Evolutionary conservation across 2,329 filamentous ascomycete species (phyloP).

Genomic region (Capronia epimyces): DNA sequence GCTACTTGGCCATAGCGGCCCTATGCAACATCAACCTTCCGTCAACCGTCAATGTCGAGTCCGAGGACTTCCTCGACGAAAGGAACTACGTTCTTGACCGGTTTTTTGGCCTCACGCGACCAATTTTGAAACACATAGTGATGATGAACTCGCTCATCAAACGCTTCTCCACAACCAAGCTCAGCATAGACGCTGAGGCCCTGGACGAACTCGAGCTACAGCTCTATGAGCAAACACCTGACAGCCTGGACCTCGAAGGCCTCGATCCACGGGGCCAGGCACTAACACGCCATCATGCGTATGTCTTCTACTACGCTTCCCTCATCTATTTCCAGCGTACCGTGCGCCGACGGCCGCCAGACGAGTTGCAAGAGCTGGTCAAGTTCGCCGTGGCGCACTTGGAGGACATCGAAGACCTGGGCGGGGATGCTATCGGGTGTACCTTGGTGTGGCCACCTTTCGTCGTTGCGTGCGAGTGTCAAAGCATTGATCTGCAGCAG

Average conservation of each 20-base stretch:
- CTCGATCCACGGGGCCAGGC: constrained; percentile 28
- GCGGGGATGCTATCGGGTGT: constrained; percentile 32
- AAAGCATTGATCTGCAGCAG: constrained; percentile 28
- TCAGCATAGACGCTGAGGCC: constrained; percentile 12
- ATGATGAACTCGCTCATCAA: constrained; percentile 31
- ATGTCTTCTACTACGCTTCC: constrained; percentile 37
- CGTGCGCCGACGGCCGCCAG: constrained; percentile 28
- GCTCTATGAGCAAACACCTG: constrained; percentile 30
- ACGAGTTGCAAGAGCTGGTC: constrained; percentile 32
- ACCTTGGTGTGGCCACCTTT: constrained; percentile 38
- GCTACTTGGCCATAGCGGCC: constrained; percentile 32
- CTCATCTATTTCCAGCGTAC: constrained; percentile 36
- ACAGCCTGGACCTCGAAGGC: constrained; percentile 20
- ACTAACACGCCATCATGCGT: constrained; percentile 25
- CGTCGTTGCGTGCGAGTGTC: constrained; percentile 36
- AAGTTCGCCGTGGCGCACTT: constrained; percentile 33
- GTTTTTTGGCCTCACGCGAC: constrained; percentile 31
- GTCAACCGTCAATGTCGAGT: constrained; percentile 24
- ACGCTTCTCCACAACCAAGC: constrained; percentile 16
- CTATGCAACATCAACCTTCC: constrained; percentile 31
- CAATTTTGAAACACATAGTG: constrained; percentile 30
- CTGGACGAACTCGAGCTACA: constrained; percentile 34
- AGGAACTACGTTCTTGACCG: constrained; percentile 30
- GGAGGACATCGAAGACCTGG: constrained; percentile 33
- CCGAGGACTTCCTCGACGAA: constrained; percentile 25